Conservation (phyloP, 352 stramenopile genomes). For the Peronospora belbahrii region DNA sequence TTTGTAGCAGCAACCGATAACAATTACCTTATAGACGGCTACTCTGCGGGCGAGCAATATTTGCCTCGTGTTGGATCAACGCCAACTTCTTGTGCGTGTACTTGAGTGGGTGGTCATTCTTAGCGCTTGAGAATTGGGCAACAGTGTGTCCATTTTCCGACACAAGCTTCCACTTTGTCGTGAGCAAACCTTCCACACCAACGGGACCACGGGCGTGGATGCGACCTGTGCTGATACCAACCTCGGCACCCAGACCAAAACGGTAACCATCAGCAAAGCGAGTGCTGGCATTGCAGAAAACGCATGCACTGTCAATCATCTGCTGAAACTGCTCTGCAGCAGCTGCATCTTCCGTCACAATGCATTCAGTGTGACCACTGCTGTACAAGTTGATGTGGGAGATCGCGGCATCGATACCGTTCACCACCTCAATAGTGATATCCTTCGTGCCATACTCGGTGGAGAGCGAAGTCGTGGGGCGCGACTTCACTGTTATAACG, state of each 20-base stretch:
- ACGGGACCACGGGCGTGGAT: conserved; percentile 95
- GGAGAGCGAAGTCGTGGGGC: conserved; percentile 70
- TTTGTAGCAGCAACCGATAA: not conserved
- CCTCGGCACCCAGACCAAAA: conserved; percentile 96
- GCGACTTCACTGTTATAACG: conserved; percentile 60
- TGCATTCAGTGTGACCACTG: conserved; percentile 95
- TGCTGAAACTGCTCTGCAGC: conserved; percentile 68
- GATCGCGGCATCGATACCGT: conserved; percentile 85
- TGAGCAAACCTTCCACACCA: conserved; percentile 95
- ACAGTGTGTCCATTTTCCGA: conserved; percentile 80
- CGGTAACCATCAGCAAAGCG: conserved; percentile 93
- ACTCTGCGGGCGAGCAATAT: conserved; percentile 52
- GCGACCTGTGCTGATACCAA: conserved; percentile 95
- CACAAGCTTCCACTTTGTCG: conserved; percentile 96
- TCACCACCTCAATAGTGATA: conserved; percentile 92
- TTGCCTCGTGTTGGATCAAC: conserved; percentile 54
- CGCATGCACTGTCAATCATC: conserved; percentile 92
- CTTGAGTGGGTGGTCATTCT: conserved; percentile 34
- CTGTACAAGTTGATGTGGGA: conserved; percentile 94
- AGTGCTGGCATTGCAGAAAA: conserved; percentile 98
- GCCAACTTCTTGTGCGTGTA: conserved; percentile 79
- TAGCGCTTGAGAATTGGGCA: conserved; percentile 46
- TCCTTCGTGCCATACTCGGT: conserved; percentile 93
- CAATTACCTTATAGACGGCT: conserved; percentile 55
- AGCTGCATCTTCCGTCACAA: conserved; percentile 89